A percentile compares a stretch with the other conserved stretches of the same genome.
These are phyloP conservation scores for Arachis stenosperma DNA, from an alignment of 306 rosid genomes.

Conservation along the genomic window DNA sequence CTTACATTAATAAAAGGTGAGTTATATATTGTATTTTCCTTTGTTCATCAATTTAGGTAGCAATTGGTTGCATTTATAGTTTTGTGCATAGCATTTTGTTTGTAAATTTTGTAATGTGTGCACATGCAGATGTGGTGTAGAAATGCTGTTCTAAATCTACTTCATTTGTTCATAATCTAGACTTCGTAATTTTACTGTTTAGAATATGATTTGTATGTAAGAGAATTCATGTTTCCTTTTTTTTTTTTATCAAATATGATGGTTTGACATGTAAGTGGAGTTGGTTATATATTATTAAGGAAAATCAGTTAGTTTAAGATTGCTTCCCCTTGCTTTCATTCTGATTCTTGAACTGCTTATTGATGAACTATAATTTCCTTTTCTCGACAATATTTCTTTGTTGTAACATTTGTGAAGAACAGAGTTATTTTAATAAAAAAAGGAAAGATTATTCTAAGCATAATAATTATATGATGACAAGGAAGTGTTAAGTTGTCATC, in stretches of 20 bases:
- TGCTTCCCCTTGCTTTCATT: slow-evolving; percentile 2
- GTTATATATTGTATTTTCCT: slow-evolving; percentile 27
- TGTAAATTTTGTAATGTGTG: slow-evolving; percentile 1
- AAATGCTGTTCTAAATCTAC: background rate
- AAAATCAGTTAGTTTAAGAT: background rate
- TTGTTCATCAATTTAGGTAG: background rate
- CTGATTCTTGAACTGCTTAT: slow-evolving; percentile 29
- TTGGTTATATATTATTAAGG: background rate
- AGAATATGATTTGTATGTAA: background rate
- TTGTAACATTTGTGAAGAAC: slow-evolving; percentile 27
- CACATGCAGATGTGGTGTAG: slow-evolving; percentile 11
- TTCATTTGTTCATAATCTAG: background rate
- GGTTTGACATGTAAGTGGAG: background rate
- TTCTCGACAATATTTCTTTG: slow-evolving; percentile 24
- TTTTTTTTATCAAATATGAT: background rate
- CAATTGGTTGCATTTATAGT: slow-evolving; percentile 3
- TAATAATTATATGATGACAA: too few species aligned
- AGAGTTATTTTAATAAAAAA: too few species aligned
- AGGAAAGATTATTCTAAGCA: too few species aligned
- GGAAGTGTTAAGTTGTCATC: too few species aligned
- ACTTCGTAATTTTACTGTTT: background rate
- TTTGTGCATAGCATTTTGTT: background rate
- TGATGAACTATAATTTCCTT: slow-evolving; percentile 15
- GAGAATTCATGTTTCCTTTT: background rate
- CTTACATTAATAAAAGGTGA: slow-evolving; percentile 86